Conservation (phyloP, 2,329 filamentous ascomycete genomes). For the Fusarium multiceps region DNA sequence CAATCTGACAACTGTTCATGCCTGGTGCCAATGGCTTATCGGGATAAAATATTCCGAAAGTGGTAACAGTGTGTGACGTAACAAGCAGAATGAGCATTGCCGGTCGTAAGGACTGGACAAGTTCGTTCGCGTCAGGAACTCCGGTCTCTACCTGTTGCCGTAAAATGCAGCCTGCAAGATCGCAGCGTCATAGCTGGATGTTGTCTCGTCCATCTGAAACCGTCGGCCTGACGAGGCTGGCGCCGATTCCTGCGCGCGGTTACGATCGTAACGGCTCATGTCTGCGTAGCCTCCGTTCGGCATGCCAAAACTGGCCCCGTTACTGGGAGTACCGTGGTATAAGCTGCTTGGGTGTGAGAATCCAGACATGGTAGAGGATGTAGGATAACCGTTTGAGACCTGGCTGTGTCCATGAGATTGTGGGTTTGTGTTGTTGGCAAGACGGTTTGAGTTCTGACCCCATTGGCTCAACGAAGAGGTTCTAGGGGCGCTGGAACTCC, state of each 20-base stretch:
- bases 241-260: constrained; percentile 31
- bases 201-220: constrained; percentile 50
- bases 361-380: constrained; percentile 48
- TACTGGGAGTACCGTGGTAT: constrained; percentile 59
- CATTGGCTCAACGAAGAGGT: constrained; percentile 50
- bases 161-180: constrained; percentile 51
- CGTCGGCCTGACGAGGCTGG: constrained; percentile 34
- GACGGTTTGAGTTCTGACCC: constrained; percentile 41
- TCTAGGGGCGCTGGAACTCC: constrained; percentile 42
- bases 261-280: constrained; percentile 31
- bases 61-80: neutral
- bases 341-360: constrained; percentile 65
- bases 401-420: constrained; percentile 37
- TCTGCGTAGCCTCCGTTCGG: constrained; percentile 25
- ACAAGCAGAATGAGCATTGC: constrained; percentile 1
- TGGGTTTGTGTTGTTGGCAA: constrained; percentile 31
- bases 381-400: constrained; percentile 25
- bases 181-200: constrained; percentile 51
- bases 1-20: neutral
- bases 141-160: constrained; percentile 40
- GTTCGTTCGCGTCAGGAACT: neutral
- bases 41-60: constrained; percentile 16
- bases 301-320: constrained; percentile 37
- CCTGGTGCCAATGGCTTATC: constrained; percentile 23
- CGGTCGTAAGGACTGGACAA: neutral